These are phyloP conservation scores for Ilyonectria robusta DNA, from an alignment of 2,329 filamentous ascomycete species.

Conservation along the genomic window DNA sequence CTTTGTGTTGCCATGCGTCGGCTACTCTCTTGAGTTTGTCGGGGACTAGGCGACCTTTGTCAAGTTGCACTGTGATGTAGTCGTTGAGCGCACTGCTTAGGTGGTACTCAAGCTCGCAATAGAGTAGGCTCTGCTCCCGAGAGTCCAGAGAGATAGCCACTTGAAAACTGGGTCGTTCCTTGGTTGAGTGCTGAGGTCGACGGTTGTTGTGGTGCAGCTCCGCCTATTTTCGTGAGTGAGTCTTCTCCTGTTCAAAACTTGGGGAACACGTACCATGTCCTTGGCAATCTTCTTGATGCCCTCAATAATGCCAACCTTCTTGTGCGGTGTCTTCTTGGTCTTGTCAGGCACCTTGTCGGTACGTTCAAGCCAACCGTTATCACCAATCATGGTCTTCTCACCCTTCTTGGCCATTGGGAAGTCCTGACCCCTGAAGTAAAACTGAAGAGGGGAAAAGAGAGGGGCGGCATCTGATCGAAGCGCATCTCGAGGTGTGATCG, in stretches of 20 bases:
- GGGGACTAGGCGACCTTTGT: constrained; percentile 67
- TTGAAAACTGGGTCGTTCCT: constrained; percentile 48
- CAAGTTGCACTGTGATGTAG: constrained; percentile 68
- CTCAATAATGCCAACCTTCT: constrained; percentile 60
- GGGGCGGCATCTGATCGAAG: constrained; percentile 37
- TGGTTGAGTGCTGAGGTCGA: constrained; percentile 50
- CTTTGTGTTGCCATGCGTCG: constrained; percentile 66
- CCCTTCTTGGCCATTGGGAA: constrained; percentile 57
- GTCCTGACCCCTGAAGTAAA: constrained; percentile 58
- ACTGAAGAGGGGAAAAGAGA: constrained; percentile 59
- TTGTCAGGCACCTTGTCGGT: constrained; percentile 48
- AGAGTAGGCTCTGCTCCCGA: constrained; percentile 71
- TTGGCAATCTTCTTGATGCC: constrained; percentile 68
- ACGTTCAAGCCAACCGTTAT: constrained; percentile 70
- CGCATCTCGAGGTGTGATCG: constrained; percentile 19
- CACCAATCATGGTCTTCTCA: constrained; percentile 67
- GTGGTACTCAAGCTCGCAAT: constrained; percentile 71
- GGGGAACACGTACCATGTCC: constrained; percentile 61
- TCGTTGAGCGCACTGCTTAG: constrained; percentile 65
- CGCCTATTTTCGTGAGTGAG: constrained; percentile 47
- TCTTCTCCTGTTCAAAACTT: neutral
- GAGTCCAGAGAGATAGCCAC: constrained; percentile 66
- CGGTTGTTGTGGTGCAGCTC: constrained; percentile 56
- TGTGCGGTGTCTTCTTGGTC: constrained; percentile 50
- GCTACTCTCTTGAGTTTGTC: constrained; percentile 66